These are phyloP conservation scores for Hyaloraphidium curvatum DNA, from an alignment of 192 early-diverging fungal genomes.

Conservation along the genomic window DNA sequence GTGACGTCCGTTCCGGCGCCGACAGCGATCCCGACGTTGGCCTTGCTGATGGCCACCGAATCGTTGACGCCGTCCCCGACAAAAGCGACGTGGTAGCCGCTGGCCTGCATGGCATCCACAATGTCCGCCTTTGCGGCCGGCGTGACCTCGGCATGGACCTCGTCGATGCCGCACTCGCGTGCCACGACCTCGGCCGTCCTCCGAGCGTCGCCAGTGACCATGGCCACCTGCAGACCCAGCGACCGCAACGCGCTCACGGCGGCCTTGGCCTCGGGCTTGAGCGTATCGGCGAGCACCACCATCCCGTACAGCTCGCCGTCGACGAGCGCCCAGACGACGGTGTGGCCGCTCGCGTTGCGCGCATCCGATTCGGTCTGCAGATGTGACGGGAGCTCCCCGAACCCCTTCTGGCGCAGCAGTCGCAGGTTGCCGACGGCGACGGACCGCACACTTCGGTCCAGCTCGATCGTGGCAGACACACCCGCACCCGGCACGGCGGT, in stretches of 20 bases:
- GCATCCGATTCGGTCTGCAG: constrained; percentile 53
- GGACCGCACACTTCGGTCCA: constrained; percentile 35
- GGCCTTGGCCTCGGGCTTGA: constrained; percentile 57
- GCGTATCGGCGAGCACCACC: constrained; percentile 63
- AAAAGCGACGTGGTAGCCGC: constrained; percentile 50
- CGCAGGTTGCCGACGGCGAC: constrained; percentile 1
- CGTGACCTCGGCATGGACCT: constrained; percentile 76
- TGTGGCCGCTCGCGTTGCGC: constrained; percentile 45
- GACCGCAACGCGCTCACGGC: constrained; percentile 45
- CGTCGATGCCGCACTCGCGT: constrained; percentile 52
- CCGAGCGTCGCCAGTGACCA: constrained; percentile 89
- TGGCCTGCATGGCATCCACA: constrained; percentile 45
- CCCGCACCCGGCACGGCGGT: constrained; percentile 49
- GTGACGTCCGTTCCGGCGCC: constrained; percentile 78
- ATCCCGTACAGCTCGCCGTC: constrained; percentile 36
- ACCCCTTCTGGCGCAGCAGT: not conserved
- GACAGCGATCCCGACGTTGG: constrained; percentile 79
- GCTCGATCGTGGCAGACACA: no score
- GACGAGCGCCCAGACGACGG: constrained; percentile 59
- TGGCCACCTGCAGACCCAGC: constrained; percentile 61
- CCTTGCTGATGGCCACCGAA: constrained; percentile 70
- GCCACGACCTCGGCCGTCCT: constrained; percentile 70
- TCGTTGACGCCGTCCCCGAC: constrained; percentile 95
- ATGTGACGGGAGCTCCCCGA: not conserved
- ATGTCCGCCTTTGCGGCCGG: constrained; percentile 75